Percentiles rank a stretch among this genome's conserved stretches.
phyloP scores from a whole-genome alignment of 164 flowering plant genomes.

The Liquidambar formosana region DNA sequence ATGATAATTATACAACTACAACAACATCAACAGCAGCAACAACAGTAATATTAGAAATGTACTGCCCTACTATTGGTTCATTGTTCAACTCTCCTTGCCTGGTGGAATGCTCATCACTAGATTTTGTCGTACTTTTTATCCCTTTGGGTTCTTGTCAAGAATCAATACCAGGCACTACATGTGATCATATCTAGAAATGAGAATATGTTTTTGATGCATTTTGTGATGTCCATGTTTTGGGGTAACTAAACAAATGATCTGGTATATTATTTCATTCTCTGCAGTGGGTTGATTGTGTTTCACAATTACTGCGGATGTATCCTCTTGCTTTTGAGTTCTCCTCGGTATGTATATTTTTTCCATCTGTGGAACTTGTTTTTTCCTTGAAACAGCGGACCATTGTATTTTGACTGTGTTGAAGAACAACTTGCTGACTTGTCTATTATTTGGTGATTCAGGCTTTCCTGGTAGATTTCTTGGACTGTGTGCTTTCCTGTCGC shows the following conservation, averaged over 20 bases:
- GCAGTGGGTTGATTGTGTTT: conserved; percentile 98
- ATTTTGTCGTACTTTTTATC: no score
- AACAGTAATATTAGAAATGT: no score
- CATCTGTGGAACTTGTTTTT: background rate
- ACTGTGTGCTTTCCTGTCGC: conserved; percentile 85
- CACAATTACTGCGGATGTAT: conserved; percentile 94
- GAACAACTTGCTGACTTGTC: conserved; percentile 10
- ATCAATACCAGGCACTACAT: no score
- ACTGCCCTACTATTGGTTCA: no score
- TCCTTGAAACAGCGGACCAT: background rate
- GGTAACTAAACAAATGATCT: background rate
- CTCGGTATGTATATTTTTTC: conserved; percentile 50
- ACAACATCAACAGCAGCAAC: no score
- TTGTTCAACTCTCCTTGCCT: no score
- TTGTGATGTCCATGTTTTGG: background rate
- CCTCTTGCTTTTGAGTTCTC: conserved; percentile 98
- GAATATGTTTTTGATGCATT: background rate
- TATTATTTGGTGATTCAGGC: conserved; percentile 43
- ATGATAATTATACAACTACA: no score
- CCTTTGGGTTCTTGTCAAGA: no score
- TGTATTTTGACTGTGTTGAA: background rate
- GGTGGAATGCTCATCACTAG: no score
- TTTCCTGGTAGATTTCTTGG: conserved; percentile 90
- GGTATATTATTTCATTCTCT: conserved; percentile 12
- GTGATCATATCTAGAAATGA: background rate